phyloP scores from a whole-genome alignment of 83 land plant species.

The Thuja plicata region DNA sequence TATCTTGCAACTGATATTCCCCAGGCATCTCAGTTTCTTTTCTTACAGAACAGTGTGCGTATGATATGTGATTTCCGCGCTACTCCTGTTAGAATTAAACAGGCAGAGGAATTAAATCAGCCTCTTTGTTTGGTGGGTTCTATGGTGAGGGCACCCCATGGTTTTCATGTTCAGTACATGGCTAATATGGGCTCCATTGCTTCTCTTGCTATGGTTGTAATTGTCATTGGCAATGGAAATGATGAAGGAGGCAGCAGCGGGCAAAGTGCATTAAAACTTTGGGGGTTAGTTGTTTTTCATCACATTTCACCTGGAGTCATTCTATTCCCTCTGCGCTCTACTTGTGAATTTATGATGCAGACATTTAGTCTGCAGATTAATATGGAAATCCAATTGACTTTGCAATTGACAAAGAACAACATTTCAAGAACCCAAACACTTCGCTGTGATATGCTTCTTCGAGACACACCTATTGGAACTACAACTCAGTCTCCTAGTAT shows the following conservation, averaged over 20 bases:
- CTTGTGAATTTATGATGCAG: conserved; percentile 96
- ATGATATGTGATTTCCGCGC: conserved; percentile 88
- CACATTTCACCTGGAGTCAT: conserved; percentile 84
- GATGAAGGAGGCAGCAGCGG: conserved; percentile 21
- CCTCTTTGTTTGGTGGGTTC: conserved; percentile 90
- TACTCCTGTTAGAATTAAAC: conserved; percentile 64
- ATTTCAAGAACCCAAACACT: conserved; percentile 76
- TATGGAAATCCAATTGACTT: conserved; percentile 85
- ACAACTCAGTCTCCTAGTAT: conserved; percentile 81
- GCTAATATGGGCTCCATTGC: conserved; percentile 96
- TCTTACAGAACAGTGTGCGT: conserved; percentile 86
- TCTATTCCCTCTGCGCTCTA: conserved; percentile 87
- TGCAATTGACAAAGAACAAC: conserved; percentile 80
- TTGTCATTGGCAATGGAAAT: conserved; percentile 73
- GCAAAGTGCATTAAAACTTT: conserved; percentile 47
- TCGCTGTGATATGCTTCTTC: conserved; percentile 85
- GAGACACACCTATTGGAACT: conserved; percentile 84
- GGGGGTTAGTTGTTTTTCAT: conserved; percentile 96
- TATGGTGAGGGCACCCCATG: conserved; percentile 94
- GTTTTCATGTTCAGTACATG: conserved; percentile 95
- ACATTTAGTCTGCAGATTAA: conserved; percentile 92
- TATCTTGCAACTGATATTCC: conserved; percentile 97
- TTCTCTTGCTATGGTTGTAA: conserved; percentile 87
- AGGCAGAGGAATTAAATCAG: conserved; percentile 68
- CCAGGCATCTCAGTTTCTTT: conserved; percentile 88